Conservation (phyloP, 805 yeast genomes). For the Wickerhamomyces kurtzmanii region DNA sequence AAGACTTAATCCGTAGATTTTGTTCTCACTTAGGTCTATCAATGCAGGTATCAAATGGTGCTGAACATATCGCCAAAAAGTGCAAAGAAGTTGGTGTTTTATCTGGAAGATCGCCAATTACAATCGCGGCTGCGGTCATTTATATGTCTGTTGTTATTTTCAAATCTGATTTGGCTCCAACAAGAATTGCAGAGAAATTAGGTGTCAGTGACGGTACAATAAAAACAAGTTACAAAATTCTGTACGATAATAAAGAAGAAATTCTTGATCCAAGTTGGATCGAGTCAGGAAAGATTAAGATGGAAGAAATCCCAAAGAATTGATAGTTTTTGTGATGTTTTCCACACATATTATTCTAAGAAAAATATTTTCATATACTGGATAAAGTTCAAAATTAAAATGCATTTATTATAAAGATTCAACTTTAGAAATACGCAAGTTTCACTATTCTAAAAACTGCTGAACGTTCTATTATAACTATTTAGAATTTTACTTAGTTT, state of each 20-base stretch:
- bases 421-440: no score
- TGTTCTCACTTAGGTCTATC: constrained; percentile 90
- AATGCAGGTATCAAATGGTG: constrained; percentile 80
- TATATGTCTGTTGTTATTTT: constrained; percentile 91
- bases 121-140: constrained; percentile 95
- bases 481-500: no score
- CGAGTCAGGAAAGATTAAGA: constrained; percentile 50
- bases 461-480: no score
- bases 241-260: constrained; percentile 63
- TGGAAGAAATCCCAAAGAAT: constrained; percentile 25
- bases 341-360: no score
- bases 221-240: constrained; percentile 78
- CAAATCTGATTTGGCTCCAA: constrained; percentile 64
- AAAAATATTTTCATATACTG: no score
- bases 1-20: constrained; percentile 89
- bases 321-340: no score
- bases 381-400: no score
- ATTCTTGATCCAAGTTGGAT: constrained; percentile 76
- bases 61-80: constrained; percentile 84
- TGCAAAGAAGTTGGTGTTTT: constrained; percentile 88
- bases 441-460: no score
- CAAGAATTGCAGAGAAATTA: constrained; percentile 80
- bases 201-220: constrained; percentile 98
- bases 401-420: no score
- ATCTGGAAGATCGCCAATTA: constrained; percentile 94